Conservation (phyloP, 257 asterid species). For the Handroanthus guayacan region DNA sequence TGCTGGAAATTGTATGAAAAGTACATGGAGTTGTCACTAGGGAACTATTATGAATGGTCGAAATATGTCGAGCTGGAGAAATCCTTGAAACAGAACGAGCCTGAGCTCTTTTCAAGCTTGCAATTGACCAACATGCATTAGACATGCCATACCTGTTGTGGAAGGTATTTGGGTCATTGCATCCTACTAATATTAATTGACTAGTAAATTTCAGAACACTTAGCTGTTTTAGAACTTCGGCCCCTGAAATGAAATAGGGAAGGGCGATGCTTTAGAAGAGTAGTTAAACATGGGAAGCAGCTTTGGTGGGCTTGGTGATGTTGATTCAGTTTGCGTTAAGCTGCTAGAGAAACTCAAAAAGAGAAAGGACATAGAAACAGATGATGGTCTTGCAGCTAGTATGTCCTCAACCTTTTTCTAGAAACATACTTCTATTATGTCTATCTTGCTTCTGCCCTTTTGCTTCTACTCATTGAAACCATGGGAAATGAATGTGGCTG, state of each 20-base stretch:
- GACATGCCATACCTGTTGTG: constrained; percentile 97
- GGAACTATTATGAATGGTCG: constrained; percentile 96
- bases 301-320: constrained; percentile 81
- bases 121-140: constrained; percentile 92
- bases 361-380: constrained; percentile 84
- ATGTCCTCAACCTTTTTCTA: constrained; percentile 36
- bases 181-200: not conserved
- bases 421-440: not conserved
- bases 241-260: constrained; percentile 89
- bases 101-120: constrained; percentile 90
- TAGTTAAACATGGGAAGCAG: constrained; percentile 78
- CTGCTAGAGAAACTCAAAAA: constrained; percentile 90
- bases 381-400: constrained; percentile 83
- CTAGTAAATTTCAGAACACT: constrained; percentile 53
- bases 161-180: constrained; percentile 62
- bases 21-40: constrained; percentile 91
- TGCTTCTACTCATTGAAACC: not conserved
- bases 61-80: constrained; percentile 88
- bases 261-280: constrained; percentile 94
- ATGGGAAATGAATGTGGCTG: constrained; percentile 14
- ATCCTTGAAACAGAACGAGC: constrained; percentile 90
- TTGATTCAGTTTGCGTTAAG: constrained; percentile 71
- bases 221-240: constrained; percentile 68
- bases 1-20: constrained; percentile 86
- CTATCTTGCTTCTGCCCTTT: not conserved